A percentile compares a stretch with the other conserved stretches of the same genome.
phyloP scores from a whole-genome alignment of 116 monocot species.

The Posidonia oceanica region DNA sequence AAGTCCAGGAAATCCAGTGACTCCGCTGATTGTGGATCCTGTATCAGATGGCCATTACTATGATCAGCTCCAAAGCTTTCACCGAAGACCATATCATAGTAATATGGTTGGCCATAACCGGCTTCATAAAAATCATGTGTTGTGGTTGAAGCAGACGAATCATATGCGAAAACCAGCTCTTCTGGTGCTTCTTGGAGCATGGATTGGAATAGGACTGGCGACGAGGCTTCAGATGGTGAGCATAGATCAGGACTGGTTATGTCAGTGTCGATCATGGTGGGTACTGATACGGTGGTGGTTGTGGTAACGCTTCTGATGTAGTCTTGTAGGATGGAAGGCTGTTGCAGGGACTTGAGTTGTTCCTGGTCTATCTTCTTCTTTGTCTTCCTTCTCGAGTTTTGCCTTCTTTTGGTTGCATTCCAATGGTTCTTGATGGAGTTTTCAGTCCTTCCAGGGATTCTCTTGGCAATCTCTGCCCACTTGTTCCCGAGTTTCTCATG shows the following conservation, averaged over 20 bases:
- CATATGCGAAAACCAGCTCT: neutral
- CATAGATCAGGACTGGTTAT: neutral
- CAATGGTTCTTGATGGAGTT: conserved; percentile 43
- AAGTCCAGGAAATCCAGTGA: conserved; percentile 4
- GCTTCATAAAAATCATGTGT: neutral
- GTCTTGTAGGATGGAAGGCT: conserved; percentile 16
- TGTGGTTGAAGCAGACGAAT: neutral
- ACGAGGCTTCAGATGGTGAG: neutral
- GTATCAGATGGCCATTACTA: too few species aligned
- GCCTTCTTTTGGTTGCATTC: conserved; percentile 33
- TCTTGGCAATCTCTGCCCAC: conserved; percentile 34
- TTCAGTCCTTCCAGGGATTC: conserved; percentile 29
- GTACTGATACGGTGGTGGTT: neutral
- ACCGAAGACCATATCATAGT: neutral
- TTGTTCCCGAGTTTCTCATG: conserved; percentile 24
- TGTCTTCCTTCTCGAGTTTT: conserved; percentile 12
- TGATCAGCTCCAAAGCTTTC: neutral
- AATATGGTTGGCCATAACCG: neutral
- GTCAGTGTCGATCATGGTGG: neutral
- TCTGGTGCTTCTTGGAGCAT: conserved; percentile 3
- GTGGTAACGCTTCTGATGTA: conserved; percentile 19
- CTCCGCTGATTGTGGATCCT: neutral
- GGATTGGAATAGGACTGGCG: neutral
- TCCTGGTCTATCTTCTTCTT: neutral
- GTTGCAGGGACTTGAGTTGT: neutral